Base-by-base conservation (phyloP, 306 rosid species). In the Cicer arietinum region DNA sequence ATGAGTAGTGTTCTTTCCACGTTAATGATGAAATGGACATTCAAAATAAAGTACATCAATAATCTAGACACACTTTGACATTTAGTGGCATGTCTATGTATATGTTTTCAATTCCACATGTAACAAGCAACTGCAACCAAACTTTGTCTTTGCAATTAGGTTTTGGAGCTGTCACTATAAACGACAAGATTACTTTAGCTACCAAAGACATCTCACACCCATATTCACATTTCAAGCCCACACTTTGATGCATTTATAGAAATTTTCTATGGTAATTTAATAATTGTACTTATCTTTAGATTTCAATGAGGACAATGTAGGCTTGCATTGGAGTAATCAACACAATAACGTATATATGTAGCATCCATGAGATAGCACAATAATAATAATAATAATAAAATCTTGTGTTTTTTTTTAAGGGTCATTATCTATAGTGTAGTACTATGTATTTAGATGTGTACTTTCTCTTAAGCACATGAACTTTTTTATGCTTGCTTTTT, bases 91-190 rank as follows among this genome's bases (percentile, higher is more conserved):
- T 71, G 68, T 78, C 82, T 25, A 39, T 69, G 7, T 78, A 39
- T 47, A 45, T 57, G 81, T 79, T 83, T 62, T 53, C 59, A 81
- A 54, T 46, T 17, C 68, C 85, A 81, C 85, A 84, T 81, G 83
- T 74, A 74, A 69, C 42, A 81, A 81, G 59, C 79, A 74, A 81
- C 76, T 75, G 64, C 81, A 78, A 84, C 81, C 85, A 81, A 78
- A 84, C 80, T 82, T 82, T 74, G 76, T 69, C 76, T 58, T 68
- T 54, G 45, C 16, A 56, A 77, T 81, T 77, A 84, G 79, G 83
- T 81, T 74, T 84, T 59, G 62, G 72, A 51, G 81, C 76, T 85
- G 81, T 74, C 85, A 69, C 17, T 57, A 69, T 58, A 77, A 65
- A 70, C 50, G 85, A 81, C 84, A 83, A 79, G 35, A 30, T 51